Base-by-base conservation (phyloP, 106 monocot genomes). In the Acorus calamus region DNA sequence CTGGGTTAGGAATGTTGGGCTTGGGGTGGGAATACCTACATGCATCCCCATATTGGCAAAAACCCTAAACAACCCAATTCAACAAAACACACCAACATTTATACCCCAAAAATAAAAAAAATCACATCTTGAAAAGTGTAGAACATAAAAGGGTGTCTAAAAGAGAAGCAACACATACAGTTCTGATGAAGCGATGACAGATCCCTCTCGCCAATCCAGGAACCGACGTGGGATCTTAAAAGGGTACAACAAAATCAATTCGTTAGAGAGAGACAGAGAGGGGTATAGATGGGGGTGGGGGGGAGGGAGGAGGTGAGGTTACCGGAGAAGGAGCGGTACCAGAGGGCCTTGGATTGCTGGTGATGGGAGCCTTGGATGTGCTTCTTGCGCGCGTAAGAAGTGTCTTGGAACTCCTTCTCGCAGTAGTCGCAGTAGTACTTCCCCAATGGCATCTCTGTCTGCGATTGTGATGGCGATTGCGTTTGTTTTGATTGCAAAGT, bases 361-460 rank as follows among this genome's bases (percentile, higher is more conserved):
- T 98, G 96, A 46, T 82, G 77, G 66, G 51, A 0, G 69, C 96
- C 77, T 43, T 77, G 71, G 61, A 98, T 78, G 72, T 89, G 89
- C 52, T 81, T 81, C 72, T 73, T 83, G 9, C 96, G 78, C 7
- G 96, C 87, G 42, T 66, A 62, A 6, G 85, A 61, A 0, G 89
- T 89, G 76, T 89, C 91, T 50, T 81, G 87, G 68, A 98, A 98
- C 73, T 98, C 76, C 73, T 98, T 98, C 52, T 91, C 88, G 75
- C 96, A 98, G 80, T 91, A 98, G 42, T 89, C 88, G 77, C 88
- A 89, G 76, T 81, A 74, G 76, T 84, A 89, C 72, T 83, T 87
- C 58, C 77, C 83, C 70, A 84, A 53, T 4, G 88, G 88, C 88
- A 88, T 86, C 66, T 28, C 28, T 28, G 28, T 28, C 28, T 28